Percentiles rank a stretch among this genome's conserved stretches.
Conservation (phyloP, 164 flowering plant species). For the Amborella trichopoda region DNA sequence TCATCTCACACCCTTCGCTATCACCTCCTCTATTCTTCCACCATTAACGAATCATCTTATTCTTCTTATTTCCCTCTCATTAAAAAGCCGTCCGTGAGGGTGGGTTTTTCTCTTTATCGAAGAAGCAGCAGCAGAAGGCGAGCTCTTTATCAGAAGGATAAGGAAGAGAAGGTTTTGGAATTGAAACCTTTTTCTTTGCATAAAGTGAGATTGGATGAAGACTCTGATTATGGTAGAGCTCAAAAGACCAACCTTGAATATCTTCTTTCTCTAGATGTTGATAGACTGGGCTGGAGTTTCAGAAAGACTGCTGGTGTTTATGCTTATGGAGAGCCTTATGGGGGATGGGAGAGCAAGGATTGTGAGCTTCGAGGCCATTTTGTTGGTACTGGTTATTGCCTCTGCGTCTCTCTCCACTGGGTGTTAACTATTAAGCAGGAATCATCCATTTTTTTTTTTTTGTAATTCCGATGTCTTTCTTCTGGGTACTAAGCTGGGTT, state of each 20-base stretch:
- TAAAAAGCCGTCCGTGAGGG: no score
- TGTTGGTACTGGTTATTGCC: slow-evolving; percentile 33
- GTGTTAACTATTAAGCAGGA: no score
- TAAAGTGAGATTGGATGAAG: slow-evolving; percentile 56
- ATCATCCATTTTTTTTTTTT: no score
- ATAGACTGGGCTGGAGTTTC: slow-evolving; percentile 82
- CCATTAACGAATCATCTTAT: slow-evolving; percentile 71
- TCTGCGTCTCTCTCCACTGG: not conserved
- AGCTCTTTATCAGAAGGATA: no score
- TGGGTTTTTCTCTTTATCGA: no score
- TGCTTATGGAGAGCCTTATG: slow-evolving; percentile 54
- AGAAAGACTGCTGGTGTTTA: slow-evolving; percentile 66
- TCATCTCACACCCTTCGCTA: slow-evolving; percentile 54
- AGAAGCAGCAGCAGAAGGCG: slow-evolving; percentile 32
- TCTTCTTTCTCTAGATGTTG: slow-evolving; percentile 68
- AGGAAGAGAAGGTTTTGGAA: slow-evolving; percentile 15
- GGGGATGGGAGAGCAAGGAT: slow-evolving; percentile 72
- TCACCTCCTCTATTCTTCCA: slow-evolving; percentile 34
- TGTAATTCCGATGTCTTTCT: no score
- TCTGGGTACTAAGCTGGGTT: no score
- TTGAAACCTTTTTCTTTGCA: slow-evolving; percentile 60
- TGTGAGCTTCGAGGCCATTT: slow-evolving; percentile 90
- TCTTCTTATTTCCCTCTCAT: slow-evolving; percentile 51
- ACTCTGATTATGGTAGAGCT: slow-evolving; percentile 44
- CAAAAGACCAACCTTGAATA: slow-evolving; percentile 91